phyloP scores from a whole-genome alignment of 1,139 yeast species.

The Kodamaea alishanica region DNA sequence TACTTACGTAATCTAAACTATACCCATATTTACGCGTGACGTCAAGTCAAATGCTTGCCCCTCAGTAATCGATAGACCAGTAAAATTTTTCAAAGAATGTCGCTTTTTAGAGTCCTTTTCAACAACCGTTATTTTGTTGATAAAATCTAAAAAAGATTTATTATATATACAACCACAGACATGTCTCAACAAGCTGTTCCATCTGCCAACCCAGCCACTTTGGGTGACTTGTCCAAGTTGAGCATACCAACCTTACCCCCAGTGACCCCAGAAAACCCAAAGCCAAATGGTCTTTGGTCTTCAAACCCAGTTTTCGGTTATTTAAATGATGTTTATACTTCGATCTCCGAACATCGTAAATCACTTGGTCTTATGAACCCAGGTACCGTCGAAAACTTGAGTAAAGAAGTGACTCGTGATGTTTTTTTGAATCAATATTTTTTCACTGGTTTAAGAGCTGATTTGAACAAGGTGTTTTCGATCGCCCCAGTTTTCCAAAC shows the following conservation, averaged over 20 bases:
- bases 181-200: slow-evolving; percentile 17
- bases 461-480: slow-evolving; percentile 85
- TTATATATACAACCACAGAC: neutral
- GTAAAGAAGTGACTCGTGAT: slow-evolving; percentile 90
- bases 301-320: slow-evolving; percentile 83
- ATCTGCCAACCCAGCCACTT: slow-evolving; percentile 29
- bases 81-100: too few species aligned
- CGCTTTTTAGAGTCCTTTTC: too few species aligned
- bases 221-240: slow-evolving; percentile 54
- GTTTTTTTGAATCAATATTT: slow-evolving; percentile 86
- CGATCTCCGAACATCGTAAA: slow-evolving; percentile 73
- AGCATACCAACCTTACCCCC: slow-evolving; percentile 56
- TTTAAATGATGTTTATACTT: slow-evolving; percentile 71
- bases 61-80: too few species aligned
- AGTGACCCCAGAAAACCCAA: slow-evolving; percentile 48
- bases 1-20: too few species aligned
- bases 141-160: too few species aligned
- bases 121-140: too few species aligned
- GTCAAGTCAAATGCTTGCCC: too few species aligned
- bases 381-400: slow-evolving; percentile 90
- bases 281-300: slow-evolving; percentile 65
- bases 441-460: slow-evolving; percentile 96
- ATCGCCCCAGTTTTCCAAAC: slow-evolving; percentile 96
- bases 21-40: too few species aligned
- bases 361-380: slow-evolving; percentile 85